Evolutionary conservation across 805 yeast species (phyloP).

Genomic region (Priceomyces melissophilus): DNA sequence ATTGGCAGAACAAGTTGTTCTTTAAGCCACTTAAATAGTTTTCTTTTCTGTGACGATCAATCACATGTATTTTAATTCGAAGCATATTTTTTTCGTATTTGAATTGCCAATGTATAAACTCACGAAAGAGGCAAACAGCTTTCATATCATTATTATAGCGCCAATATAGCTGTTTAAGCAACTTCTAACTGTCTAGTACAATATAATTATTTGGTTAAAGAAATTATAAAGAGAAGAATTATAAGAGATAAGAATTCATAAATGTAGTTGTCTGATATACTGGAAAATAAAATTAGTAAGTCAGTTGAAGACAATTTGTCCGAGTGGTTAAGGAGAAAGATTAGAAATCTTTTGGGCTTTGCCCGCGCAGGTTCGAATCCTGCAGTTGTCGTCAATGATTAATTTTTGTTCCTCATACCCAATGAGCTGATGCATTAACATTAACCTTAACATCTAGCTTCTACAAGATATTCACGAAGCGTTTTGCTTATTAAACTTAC

Average conservation of each 20-base stretch:
- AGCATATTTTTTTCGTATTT: no score
- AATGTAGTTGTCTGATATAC: no score
- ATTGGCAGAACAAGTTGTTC: constrained; percentile 86
- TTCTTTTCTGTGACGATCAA: constrained; percentile 1
- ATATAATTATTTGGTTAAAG: no score
- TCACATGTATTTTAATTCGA: neutral
- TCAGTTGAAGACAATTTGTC: constrained; percentile 27
- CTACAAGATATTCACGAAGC: neutral
- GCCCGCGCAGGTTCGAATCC: constrained; percentile 67
- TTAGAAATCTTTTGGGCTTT: constrained; percentile 50
- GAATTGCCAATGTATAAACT: no score
- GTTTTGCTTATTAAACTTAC: neutral
- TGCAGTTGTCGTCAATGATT: constrained; percentile 53
- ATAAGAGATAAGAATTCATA: no score
- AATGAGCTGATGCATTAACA: no score
- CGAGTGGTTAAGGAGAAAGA: constrained; percentile 42
- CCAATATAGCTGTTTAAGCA: no score
- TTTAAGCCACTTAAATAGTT: constrained; percentile 23
- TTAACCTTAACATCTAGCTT: neutral
- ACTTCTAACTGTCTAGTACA: no score
- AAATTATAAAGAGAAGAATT: no score
- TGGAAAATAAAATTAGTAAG: neutral
- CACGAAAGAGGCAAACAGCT: no score
- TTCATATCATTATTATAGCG: no score
- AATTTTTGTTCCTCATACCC: constrained; percentile 1